Evolutionary conservation across 306 rosid species (phyloP), one percentile per base, ranked within the genome.

Genomic region (Vachellia pachyceras): DNA sequence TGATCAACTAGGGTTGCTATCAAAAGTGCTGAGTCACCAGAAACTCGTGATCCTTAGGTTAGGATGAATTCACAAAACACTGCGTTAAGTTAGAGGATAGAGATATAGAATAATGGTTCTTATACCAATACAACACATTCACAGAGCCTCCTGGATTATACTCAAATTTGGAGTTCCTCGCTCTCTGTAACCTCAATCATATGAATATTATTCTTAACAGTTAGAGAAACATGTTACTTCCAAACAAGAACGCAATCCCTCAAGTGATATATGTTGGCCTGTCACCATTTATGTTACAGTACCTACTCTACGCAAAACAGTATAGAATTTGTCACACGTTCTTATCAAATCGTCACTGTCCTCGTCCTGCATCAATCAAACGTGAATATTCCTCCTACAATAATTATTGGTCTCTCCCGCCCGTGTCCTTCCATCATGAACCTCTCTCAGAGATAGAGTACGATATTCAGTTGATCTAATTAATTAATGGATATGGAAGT

Each of bases 11-110:
- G 47, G 64, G 71, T 72, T 67, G 80, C 79, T 65, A 72, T 71
- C 76, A 76, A 42, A 65, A 61, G 2, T 6, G 45, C 9, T 41
- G 8, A 41, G 9, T 41, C 45, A 41, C 2, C 10, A 41, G 45
- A 29, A 41, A 41, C 45, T 10, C 85, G 69, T 87, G 85, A 69
- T 52, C 76, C 54, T 69, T 25, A 87, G 85, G 90, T 71, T 72
- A 81, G 73, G 33, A 29, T 29, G 33, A 29, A 29, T 29, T 29
- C 33, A 29, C 33, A 29, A 29, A 29, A 0, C 33, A 29, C 33
- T 29, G 2, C 33, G 33, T 29, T 29, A 29, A 29, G 33, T 29
- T 29, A 29, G 33, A 29, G 33, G 33, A 29, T 29, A 29, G 33
- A 29, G 33, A 29, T 29, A 29, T 29, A 29, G 33, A 29, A 29